Conservation (phyloP, 192 early-diverging fungal genomes). For the Backusella parvicylindrica region DNA sequence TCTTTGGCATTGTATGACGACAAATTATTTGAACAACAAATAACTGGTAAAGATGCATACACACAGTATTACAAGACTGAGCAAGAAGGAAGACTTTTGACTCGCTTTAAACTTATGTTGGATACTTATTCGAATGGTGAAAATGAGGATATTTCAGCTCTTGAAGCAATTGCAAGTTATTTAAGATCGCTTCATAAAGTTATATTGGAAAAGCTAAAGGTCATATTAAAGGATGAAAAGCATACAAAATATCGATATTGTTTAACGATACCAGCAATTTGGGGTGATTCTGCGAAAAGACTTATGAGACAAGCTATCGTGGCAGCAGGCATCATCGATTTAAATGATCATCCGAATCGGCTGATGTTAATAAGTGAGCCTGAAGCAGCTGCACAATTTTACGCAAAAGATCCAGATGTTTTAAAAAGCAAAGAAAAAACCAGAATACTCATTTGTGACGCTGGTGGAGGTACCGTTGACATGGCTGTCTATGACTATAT, state of each 20-base stretch:
- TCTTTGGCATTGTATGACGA: neutral
- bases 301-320: slow-evolving; percentile 40
- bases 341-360: slow-evolving; percentile 27
- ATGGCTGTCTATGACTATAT: slow-evolving; percentile 35
- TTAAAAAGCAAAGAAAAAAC: slow-evolving; percentile 36
- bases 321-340: slow-evolving; percentile 37
- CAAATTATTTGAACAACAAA: neutral
- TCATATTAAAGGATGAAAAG: neutral
- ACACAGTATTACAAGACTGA: slow-evolving; percentile 25
- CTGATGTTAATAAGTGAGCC: slow-evolving; percentile 36
- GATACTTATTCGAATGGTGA: neutral
- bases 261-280: slow-evolving; percentile 30
- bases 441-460: slow-evolving; percentile 42
- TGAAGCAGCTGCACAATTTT: slow-evolving; percentile 41
- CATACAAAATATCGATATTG: neutral
- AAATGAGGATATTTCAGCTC: slow-evolving; percentile 27
- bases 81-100: slow-evolving; percentile 21
- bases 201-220: neutral
- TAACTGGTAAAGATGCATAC: slow-evolving; percentile 38
- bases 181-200: neutral
- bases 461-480: slow-evolving; percentile 46
- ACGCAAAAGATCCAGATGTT: slow-evolving; percentile 37
- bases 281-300: slow-evolving; percentile 34
- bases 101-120: neutral
- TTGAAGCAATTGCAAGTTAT: slow-evolving; percentile 18